Conservation (phyloP, 805 yeast genomes). For the Kluyveromyces aestuarii region DNA sequence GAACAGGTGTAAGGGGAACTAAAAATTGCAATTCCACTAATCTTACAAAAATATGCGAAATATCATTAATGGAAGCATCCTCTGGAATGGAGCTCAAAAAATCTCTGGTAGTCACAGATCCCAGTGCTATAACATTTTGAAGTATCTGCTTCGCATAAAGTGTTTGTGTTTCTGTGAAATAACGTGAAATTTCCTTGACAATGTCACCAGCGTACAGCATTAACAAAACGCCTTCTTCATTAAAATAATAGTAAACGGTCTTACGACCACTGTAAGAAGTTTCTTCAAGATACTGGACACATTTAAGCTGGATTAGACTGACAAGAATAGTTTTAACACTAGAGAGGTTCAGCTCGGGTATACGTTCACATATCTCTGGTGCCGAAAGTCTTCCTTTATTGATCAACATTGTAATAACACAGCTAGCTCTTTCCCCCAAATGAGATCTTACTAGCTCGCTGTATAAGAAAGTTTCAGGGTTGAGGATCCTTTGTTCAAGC, state of each 20-base stretch:
- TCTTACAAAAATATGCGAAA: slow-evolving; percentile 32
- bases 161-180: slow-evolving; percentile 15
- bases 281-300: slow-evolving; percentile 60
- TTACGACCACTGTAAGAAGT: slow-evolving; percentile 19
- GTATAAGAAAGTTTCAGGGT: slow-evolving; percentile 53
- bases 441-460: slow-evolving; percentile 43
- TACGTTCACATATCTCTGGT: slow-evolving; percentile 38
- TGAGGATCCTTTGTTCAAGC: slow-evolving; percentile 41
- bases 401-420: slow-evolving; percentile 49
- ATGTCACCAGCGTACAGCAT: slow-evolving; percentile 74
- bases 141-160: slow-evolving; percentile 37
- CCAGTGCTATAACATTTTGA: slow-evolving; percentile 61
- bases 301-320: slow-evolving; percentile 67
- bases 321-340: slow-evolving; percentile 60
- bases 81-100: slow-evolving; percentile 29
- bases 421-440: slow-evolving; percentile 68
- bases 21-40: slow-evolving; percentile 44
- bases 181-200: slow-evolving; percentile 41
- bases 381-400: slow-evolving; percentile 60
- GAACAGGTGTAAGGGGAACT: slow-evolving; percentile 35
- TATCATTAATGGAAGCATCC: slow-evolving; percentile 14
- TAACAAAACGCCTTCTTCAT: slow-evolving; percentile 53
- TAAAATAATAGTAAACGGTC: slow-evolving; percentile 44
- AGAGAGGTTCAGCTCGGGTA: slow-evolving; percentile 37
- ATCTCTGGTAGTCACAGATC: slow-evolving; percentile 53